Base-by-base conservation (phyloP, 768 basidiomycete genomes). In the Serendipita sp. region DNA sequence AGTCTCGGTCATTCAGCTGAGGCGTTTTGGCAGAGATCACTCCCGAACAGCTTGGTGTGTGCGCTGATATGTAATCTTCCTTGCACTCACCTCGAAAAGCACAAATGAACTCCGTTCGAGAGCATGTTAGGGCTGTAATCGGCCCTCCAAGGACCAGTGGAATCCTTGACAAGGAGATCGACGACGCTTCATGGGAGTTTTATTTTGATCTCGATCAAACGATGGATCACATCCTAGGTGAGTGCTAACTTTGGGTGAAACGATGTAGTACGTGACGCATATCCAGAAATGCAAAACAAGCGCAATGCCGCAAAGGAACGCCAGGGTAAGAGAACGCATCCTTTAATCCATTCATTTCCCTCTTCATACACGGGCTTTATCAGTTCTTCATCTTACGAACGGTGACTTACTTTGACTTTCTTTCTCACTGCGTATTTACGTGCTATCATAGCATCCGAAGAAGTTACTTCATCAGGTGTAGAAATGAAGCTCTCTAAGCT, bases 161-260 rank as follows among this genome's bases (percentile, higher is more conserved):
- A 4, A 74, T 95, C 51, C 78, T 86, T 47, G 89, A 95, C 72
- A 74, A 77, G 38, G 79, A 84, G 62, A 88, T 99, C 71, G 82
- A 81, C 70, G 87, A 91, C 67, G 78, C 81, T 0, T 77, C 98
- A 52, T 98, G 92, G 88, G 84, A 98, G 70, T 83, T 77, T 70
- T 89, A 88, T 73, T 97, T 95, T 69, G 85, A 95, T 70, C 79
- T 88, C 15, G 84, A 91, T 38, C 80, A 85, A 72, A 83, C 88
- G 16, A 75, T 95, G 8, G 76, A 82, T 36, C 90, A 84, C 82
- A 77, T 90, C 32, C 68, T 87, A 44, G 86, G 91, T 92, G 67
- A 68, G 85, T 77, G 2, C 36, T 52, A 38, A 11, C 52, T 63
- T 32, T 64, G 60, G 48, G 13, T 44, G 44, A 41, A 15, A 41